Conservation (phyloP, 2,329 filamentous ascomycete species). For the Cordyceps militaris region DNA sequence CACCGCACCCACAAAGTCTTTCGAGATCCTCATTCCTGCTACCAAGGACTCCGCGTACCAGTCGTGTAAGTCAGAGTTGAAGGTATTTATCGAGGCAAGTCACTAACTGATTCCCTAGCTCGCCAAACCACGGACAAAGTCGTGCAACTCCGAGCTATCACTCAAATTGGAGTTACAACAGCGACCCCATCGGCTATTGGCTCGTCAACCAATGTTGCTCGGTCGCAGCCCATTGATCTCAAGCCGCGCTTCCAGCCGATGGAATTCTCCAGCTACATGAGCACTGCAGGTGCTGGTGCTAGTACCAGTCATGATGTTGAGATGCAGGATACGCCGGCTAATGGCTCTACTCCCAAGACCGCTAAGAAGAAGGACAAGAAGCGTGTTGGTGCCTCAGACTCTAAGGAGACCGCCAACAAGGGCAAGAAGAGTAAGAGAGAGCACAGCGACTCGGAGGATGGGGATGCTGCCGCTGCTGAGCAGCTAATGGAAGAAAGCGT, state of each 20-base stretch:
- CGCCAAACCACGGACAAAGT: slow-evolving; percentile 46
- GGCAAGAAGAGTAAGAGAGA: slow-evolving; percentile 27
- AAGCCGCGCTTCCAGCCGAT: slow-evolving; percentile 61
- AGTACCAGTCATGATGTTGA: slow-evolving; percentile 39
- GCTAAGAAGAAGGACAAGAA: slow-evolving; percentile 29
- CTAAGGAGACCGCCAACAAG: slow-evolving; percentile 16
- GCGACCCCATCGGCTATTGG: slow-evolving; percentile 31
- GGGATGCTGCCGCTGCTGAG: slow-evolving; percentile 27
- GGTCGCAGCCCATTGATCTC: slow-evolving; percentile 60
- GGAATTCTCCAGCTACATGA: slow-evolving; percentile 39
- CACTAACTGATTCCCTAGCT: slow-evolving; percentile 18
- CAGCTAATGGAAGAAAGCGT: slow-evolving; percentile 29
- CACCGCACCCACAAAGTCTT: slow-evolving; percentile 41
- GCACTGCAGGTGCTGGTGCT: slow-evolving; percentile 29
- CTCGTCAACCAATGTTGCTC: slow-evolving; percentile 43
- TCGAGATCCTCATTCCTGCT: slow-evolving; percentile 55
- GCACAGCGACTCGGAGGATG: slow-evolving; percentile 31
- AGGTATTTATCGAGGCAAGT: background rate
- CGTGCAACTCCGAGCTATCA: slow-evolving; percentile 58
- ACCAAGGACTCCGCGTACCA: slow-evolving; percentile 47
- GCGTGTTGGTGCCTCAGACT: slow-evolving; percentile 17
- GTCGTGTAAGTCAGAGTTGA: slow-evolving; percentile 35
- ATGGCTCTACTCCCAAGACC: slow-evolving; percentile 16
- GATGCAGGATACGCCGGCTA: slow-evolving; percentile 35
- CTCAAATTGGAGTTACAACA: slow-evolving; percentile 39